These are phyloP conservation scores for Erodium maritimum DNA, from an alignment of 345 rosid genomes.

Conservation along the genomic window DNA sequence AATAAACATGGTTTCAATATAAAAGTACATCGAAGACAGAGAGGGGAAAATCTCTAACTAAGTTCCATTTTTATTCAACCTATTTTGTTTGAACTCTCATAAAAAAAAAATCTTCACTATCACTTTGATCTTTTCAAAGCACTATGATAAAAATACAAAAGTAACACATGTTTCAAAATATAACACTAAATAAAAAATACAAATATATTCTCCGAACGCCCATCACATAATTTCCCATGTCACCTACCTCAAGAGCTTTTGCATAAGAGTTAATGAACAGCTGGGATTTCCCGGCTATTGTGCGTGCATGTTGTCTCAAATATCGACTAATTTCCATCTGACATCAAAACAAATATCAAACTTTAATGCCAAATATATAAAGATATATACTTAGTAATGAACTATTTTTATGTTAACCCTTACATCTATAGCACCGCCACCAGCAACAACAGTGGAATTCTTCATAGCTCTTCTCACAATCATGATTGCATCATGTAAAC, in stretches of 20 bases:
- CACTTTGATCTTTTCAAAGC: not conserved
- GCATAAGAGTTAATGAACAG: constrained; percentile 95
- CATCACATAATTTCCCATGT: constrained; percentile 3
- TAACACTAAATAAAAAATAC: not conserved
- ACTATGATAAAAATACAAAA: not conserved
- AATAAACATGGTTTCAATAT: too few relatives aligned
- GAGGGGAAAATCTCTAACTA: not conserved
- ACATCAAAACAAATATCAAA: not conserved
- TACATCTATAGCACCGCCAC: constrained; percentile 99
- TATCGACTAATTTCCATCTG: constrained; percentile 96
- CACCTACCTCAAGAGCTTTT: constrained; percentile 86
- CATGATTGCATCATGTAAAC: constrained; percentile 99
- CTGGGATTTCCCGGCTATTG: constrained; percentile 93
- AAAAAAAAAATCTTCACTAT: too few relatives aligned
- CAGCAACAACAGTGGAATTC: constrained; percentile 97
- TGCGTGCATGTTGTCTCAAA: constrained; percentile 89
- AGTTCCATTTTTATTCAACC: not conserved
- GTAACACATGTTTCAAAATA: not conserved
- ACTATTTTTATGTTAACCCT: constrained; percentile 10
- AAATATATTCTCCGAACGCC: not conserved
- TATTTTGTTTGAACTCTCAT: not conserved
- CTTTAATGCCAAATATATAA: not conserved
- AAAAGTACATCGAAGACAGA: not conserved
- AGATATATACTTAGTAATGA: not conserved
- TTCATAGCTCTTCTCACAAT: constrained; percentile 93